Conservation (phyloP, 1,284 basidiomycete genomes). For the Vanrija sp. region DNA sequence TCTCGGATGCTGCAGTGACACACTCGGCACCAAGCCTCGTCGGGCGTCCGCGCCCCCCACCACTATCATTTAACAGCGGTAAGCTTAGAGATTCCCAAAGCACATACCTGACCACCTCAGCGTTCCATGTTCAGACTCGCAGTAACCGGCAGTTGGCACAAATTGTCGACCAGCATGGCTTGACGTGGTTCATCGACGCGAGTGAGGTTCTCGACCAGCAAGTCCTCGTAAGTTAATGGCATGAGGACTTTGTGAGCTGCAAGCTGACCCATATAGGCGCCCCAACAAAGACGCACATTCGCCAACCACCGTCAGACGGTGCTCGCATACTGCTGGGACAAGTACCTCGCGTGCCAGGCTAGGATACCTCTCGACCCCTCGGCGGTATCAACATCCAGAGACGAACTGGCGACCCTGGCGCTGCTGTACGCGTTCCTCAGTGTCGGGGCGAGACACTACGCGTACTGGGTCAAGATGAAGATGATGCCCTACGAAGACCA, state of each 20-base stretch:
- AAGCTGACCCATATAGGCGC: not conserved
- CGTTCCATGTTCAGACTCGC: no score
- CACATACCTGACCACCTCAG: no score
- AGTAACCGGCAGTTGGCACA: no score
- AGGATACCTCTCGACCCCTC: conserved; percentile 1
- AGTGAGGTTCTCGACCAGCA: conserved; percentile 10
- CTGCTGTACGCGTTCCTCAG: conserved; percentile 11
- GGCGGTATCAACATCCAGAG: not conserved
- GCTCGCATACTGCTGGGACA: conserved; percentile 12
- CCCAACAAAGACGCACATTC: conserved; percentile 10
- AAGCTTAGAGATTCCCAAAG: no score
- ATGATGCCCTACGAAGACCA: conserved; percentile 5
- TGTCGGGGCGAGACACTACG: conserved; percentile 7
- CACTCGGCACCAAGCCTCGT: no score
- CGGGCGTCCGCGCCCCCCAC: no score
- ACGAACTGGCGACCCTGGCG: not conserved
- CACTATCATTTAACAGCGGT: no score
- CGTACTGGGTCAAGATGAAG: conserved; percentile 9
- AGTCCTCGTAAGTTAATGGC: not conserved
- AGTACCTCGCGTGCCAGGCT: conserved; percentile 10
- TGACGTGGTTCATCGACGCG: conserved; percentile 16
- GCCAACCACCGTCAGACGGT: conserved; percentile 6
- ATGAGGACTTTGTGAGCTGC: not conserved
- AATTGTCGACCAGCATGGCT: conserved; percentile 5
- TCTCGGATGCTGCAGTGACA: no score